phyloP scores from a whole-genome alignment of 192 early-diverging fungal genomes.

The Linnemannia elongata region DNA sequence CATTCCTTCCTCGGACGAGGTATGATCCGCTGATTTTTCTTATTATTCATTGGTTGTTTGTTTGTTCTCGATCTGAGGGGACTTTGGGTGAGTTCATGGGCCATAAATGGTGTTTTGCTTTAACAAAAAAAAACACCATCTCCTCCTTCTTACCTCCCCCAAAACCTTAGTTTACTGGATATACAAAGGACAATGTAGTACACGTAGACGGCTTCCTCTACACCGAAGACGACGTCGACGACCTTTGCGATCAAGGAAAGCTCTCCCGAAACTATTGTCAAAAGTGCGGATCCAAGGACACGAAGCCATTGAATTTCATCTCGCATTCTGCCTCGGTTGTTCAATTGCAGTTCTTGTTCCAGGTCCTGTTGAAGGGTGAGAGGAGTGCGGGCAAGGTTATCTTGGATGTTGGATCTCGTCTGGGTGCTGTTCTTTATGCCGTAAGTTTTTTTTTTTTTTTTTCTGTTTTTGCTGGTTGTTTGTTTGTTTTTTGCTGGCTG shows the following conservation, averaged over 20 bases:
- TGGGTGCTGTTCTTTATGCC: slow-evolving; percentile 70
- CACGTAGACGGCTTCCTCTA: slow-evolving; percentile 73
- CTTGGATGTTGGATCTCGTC: slow-evolving; percentile 71
- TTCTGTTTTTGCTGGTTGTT: not conserved
- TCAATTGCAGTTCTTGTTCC: slow-evolving; percentile 69
- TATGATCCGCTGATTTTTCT: slow-evolving; percentile 4
- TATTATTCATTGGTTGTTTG: not conserved
- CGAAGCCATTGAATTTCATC: slow-evolving; percentile 63
- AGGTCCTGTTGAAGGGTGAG: slow-evolving; percentile 56
- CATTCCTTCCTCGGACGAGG: slow-evolving; percentile 63
- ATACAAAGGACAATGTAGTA: slow-evolving; percentile 64
- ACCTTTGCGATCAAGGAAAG: slow-evolving; percentile 68
- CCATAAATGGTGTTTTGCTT: not conserved
- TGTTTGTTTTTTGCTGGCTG: not conserved
- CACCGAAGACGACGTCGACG: slow-evolving; percentile 70
- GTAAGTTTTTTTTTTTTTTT: slow-evolving; percentile 39
- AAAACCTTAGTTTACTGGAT: slow-evolving; percentile 62
- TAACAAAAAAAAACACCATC: not conserved
- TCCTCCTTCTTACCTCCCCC: not conserved
- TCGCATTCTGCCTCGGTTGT: slow-evolving; percentile 70
- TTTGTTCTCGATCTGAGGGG: not conserved
- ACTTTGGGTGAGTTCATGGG: too few species aligned
- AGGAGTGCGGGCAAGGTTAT: slow-evolving; percentile 61
- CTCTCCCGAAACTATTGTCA: slow-evolving; percentile 67
- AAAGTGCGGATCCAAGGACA: slow-evolving; percentile 65